Base-by-base conservation (phyloP, 2,329 filamentous ascomycete genomes). In the Tolypocladium inflatum region DNA sequence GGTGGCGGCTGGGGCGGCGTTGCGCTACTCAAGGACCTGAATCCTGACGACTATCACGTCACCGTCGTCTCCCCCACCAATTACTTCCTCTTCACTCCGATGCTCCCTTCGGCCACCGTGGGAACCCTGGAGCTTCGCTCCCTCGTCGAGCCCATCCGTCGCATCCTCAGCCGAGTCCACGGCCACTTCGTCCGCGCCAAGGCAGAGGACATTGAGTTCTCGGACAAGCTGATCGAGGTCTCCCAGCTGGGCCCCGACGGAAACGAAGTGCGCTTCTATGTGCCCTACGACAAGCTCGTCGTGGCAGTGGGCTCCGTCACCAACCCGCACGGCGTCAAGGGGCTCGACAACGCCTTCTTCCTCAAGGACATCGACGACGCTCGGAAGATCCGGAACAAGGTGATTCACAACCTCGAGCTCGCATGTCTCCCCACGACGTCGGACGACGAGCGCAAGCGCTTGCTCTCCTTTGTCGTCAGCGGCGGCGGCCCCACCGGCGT, bases 81-180 rank as follows among this genome's bases (percentile, higher is more conserved):
- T 68, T 96, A 97, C 76, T 99, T 99, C 75, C 77, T 99, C 38
- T 99, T 99, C 73, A 99, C 94, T 2, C 94, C 94, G 0, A 97
- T 99, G 92, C 80, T 99, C 50, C 94, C 94, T 2, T 96, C 91
- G 39, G 95, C 94, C 9, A 99, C 95, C 0, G 94, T 99, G 7
- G 95, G 95, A 15, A 99, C 94, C 0, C 78, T 99, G 38, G 93
- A 96, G 69, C 78, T 97, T 67, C 82, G 93, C 63, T 96, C 91
- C 55, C 78, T 99, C 59, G 91, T 97, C 45, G 94, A 99, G 73
- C 94, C 94, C 0, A 90, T 99, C 61, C 85, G 94, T 61, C 84
- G 90, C 54, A 94, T 99, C 64, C 78, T 97, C 23, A 77, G 82
- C 57, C 81, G 86, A 57, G 83, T 96, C 30, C 81, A 84, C 59